Base-by-base conservation (phyloP, 169 alveolate species). In the Pseudocohnilembus persalinus region DNA sequence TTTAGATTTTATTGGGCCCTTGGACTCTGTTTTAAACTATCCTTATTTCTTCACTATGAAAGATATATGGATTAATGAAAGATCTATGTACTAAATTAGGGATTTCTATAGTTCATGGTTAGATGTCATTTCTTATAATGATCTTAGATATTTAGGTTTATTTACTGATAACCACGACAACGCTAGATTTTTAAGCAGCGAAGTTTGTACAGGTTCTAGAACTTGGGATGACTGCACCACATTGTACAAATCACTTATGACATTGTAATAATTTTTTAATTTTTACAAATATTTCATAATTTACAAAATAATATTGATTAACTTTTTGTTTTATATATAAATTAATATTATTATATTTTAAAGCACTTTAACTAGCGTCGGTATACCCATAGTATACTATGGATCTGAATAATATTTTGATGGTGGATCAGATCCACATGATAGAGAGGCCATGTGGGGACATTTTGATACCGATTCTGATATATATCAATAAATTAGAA, bases 121-220 rank as follows among this genome's bases (percentile, higher is more conserved):
- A 11, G n/a, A n/a, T n/a, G n/a, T n/a, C n/a, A 82, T 76, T 49
- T 88, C 89, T 1, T 72, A 86, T 31, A 64, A 35, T 1, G 92
- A 94, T 82, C 84, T 91, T 35, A 75, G 84, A n/a, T 89, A 90
- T 31, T 91, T 94, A 73, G 97, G 97, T 27, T 83, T 88, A 78
- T 96, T 96, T 79, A 90, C 93, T 68, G 98, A 94, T 75, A 96
- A 96, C 83, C 98, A 96, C 90, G 98, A 96, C 87, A 95, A 94
- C 86, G 92, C 93, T 27, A 88, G 98, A 81, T 95, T 94, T 92
- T 88, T 94, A 26, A 76, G 90, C 83, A 75, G 74, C 29, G 28
- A 34, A 32, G 84, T 77, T 31, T 78, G 11, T 65, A 77, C 16
- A 15, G 83, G 31, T 11, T 83, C 49, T 29, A 79, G 83, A 33